Percentiles rank a stretch among this genome's conserved stretches.
Evolutionary conservation across 2,329 filamentous ascomycete genomes (phyloP).

Genomic region (Pyrenochaeta sp.): DNA sequence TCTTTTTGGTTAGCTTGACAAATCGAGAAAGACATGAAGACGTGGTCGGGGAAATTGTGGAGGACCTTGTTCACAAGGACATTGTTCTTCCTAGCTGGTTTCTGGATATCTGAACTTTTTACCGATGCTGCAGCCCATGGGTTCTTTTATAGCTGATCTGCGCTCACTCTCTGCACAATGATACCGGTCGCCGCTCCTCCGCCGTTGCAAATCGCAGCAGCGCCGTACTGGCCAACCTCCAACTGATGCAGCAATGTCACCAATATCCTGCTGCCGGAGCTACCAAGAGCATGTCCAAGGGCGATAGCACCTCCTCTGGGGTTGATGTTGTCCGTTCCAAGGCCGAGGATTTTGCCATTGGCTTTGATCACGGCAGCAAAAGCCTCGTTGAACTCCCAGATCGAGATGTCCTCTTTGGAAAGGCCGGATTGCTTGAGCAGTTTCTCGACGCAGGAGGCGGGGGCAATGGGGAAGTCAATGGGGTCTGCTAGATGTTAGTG

Average conservation of each 20-base stretch:
- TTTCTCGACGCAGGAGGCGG: constrained; percentile 89
- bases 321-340: constrained; percentile 83
- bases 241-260: constrained; percentile 91
- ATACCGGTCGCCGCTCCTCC: constrained; percentile 91
- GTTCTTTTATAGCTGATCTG: constrained; percentile 31
- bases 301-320: constrained; percentile 90
- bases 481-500: constrained; percentile 62
- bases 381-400: constrained; percentile 99
- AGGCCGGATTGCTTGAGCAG: constrained; percentile 90
- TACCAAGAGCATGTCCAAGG: constrained; percentile 89
- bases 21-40: too few species aligned
- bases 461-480: constrained; percentile 93
- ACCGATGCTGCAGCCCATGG: not conserved
- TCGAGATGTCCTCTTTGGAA: constrained; percentile 85
- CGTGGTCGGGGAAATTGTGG: too few species aligned
- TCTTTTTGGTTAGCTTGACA: too few species aligned
- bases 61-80: not conserved
- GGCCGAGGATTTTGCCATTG: constrained; percentile 88
- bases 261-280: constrained; percentile 90
- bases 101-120: not conserved
- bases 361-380: constrained; percentile 96
- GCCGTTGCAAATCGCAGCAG: constrained; percentile 96
- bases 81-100: not conserved
- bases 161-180: constrained; percentile 79
- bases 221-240: constrained; percentile 90